Conservation (phyloP, 768 basidiomycete species). For the Amanita pallidorosea region DNA sequence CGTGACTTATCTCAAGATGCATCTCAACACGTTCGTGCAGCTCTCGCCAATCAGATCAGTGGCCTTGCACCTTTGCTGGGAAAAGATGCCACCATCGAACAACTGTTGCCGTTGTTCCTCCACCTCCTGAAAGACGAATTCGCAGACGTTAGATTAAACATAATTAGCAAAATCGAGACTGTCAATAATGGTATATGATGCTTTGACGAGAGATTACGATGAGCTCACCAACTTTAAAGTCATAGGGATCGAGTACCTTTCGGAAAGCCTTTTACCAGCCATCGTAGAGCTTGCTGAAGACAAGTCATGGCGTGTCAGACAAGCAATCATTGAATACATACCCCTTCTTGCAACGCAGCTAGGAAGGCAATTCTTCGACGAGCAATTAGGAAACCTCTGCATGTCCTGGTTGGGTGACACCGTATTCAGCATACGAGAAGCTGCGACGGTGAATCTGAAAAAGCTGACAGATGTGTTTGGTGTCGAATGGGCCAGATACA, state of each 20-base stretch:
- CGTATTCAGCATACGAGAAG: slow-evolving; percentile 96
- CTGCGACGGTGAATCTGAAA: slow-evolving; percentile 95
- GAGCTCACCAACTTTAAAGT: slow-evolving; percentile 35
- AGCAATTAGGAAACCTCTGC: slow-evolving; percentile 91
- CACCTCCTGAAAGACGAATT: slow-evolving; percentile 97
- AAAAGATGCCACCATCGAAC: slow-evolving; percentile 89
- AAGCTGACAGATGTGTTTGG: slow-evolving; percentile 98
- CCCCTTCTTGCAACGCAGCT: slow-evolving; percentile 98
- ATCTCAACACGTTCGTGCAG: slow-evolving; percentile 95
- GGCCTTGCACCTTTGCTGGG: slow-evolving; percentile 92
- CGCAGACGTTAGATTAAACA: slow-evolving; percentile 93
- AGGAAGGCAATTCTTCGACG: slow-evolving; percentile 95
- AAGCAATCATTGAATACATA: slow-evolving; percentile 99
- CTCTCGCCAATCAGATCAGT: slow-evolving; percentile 91
- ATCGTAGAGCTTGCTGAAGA: slow-evolving; percentile 98
- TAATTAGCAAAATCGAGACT: slow-evolving; percentile 96
- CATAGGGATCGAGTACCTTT: slow-evolving; percentile 94
- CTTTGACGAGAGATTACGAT: slow-evolving; percentile 1
- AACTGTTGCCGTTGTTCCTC: slow-evolving; percentile 93
- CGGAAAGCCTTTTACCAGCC: slow-evolving; percentile 91
- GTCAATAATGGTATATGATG: slow-evolving; percentile 72
- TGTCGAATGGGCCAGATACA: slow-evolving; percentile 89
- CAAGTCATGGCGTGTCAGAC: slow-evolving; percentile 99
- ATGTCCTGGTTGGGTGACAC: slow-evolving; percentile 99
- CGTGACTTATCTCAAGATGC: slow-evolving; percentile 87